Evolutionary conservation across 2,329 filamentous ascomycete species (phyloP), one percentile per base, ranked within the genome.

Genomic region (Aureobasidium sp.): DNA sequence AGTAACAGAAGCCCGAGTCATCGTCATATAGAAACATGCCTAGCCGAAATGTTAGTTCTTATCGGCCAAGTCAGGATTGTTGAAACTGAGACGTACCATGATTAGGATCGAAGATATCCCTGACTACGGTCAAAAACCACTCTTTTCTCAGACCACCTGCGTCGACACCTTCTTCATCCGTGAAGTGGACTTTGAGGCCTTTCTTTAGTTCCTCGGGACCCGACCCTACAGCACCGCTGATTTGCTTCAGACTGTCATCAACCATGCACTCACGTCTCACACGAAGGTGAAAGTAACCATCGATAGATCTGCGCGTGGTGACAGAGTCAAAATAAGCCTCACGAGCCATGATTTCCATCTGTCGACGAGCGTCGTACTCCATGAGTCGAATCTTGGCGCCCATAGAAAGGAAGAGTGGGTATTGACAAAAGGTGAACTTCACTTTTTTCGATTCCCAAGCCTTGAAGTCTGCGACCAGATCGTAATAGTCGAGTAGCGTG

Each of bases 21-120:
- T 96, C 90, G 65, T 96, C 92, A 73, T 96, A 96, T 8, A 89
- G 78, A 72, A 97, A 97, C 74, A 97, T 85, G n/a, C 91, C 90
- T 92, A n/a, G 24, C 7, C 14, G 6, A 11, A 0, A 12, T 29
- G 53, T 57, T 24, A 57, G 53, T 27, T 31, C 17, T 19, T 31
- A 17, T 42, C 37, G 5, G 22, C 15, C 4, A 31, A 31, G 4
- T 42, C 37, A 17, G 15, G 9, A 12, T 15, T 3, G 4, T 29
- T 17, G 7, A 8, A 31, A 9, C 14, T 12, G n/a, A 52, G n/a
- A 76, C 85, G 68, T 80, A 91, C 89, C 90, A 77, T 96, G 89
- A 67, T 92, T 85, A 3, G 91, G 91, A 68, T 95, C 91, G 74
- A 96, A 96, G 35, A 97, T 87, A 70, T 97, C 92, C 67, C 91